phyloP scores from a whole-genome alignment of 2,329 filamentous ascomycete species.

The Arthrocladium fulminans region DNA sequence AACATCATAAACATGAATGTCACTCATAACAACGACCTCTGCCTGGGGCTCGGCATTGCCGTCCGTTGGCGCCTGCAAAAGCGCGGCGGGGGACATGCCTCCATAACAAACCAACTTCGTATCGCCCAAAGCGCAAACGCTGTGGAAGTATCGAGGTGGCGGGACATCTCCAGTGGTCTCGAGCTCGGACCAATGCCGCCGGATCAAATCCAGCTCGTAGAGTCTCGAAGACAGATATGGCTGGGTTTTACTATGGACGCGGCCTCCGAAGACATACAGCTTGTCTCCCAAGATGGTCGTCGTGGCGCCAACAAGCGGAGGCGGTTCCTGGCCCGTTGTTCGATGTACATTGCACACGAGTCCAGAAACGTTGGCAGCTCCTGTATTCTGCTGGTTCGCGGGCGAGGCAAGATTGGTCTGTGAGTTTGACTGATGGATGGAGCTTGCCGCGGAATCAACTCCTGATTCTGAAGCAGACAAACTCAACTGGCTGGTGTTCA shows the following conservation, averaged over 20 bases:
- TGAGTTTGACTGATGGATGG: slow-evolving; percentile 7
- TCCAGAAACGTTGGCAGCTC: slow-evolving; percentile 54
- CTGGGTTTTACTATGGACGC: slow-evolving; percentile 73
- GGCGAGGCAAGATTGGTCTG: slow-evolving; percentile 11
- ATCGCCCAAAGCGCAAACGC: slow-evolving; percentile 84
- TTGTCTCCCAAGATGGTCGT: slow-evolving; percentile 94
- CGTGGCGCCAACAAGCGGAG: slow-evolving; percentile 84
- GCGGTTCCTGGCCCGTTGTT: slow-evolving; percentile 85
- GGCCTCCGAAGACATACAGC: slow-evolving; percentile 90
- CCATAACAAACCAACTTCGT: slow-evolving; percentile 97
- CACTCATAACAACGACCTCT: slow-evolving; percentile 94
- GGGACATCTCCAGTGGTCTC: slow-evolving; percentile 78
- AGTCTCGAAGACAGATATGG: slow-evolving; percentile 81
- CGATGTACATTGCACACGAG: slow-evolving; percentile 62
- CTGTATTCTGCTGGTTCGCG: slow-evolving; percentile 22
- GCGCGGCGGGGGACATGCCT: slow-evolving; percentile 75
- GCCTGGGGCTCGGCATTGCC: slow-evolving; percentile 56
- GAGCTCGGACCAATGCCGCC: slow-evolving; percentile 85
- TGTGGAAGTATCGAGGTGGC: slow-evolving; percentile 92
- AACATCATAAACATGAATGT: slow-evolving; percentile 92
- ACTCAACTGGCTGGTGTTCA: slow-evolving; percentile 24
- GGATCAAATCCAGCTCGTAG: slow-evolving; percentile 86
- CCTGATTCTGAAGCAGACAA: slow-evolving; percentile 21
- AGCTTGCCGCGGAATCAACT: slow-evolving; percentile 15
- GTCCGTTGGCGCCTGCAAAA: slow-evolving; percentile 15